Base-by-base conservation (phyloP, 129 eudicot genomes). In the Lactuca saligna region DNA sequence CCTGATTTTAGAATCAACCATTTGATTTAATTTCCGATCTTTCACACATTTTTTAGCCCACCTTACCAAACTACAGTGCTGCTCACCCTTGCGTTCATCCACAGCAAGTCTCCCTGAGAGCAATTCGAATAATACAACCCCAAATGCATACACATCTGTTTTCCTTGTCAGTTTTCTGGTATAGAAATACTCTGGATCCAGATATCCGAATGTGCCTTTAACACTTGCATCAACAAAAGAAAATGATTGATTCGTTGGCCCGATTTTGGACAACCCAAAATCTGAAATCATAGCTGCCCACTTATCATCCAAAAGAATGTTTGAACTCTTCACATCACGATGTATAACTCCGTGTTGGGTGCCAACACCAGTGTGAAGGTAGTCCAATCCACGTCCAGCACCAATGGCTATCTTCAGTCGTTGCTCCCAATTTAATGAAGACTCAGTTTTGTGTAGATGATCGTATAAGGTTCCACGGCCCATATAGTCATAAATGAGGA, bases 401-500 rank as follows among this genome's bases (percentile, higher is more conserved):
- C 82, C 79, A 10, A 79, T 53, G 34, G 75, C 72, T 12, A 73
- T 79, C 71, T 73, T 79, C 3, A 79, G 25, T 13, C 83, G 32
- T 16, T 67, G 79, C 25, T 42, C 63, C 75, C 79, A 79, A 73
- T 17, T 59, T 15, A 79, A 71, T 25, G 65, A 59, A 8, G 59
- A 31, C 17, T 16, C n/a, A 2, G 13, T 3, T 73, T 67, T 61
- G 71, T 73, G 79, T 3, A 79, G 38, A 61, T 79, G 83, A 73
- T 73, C 54, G 14, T 49, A 67, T 5, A 82, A 66, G 50, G 79
- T 67, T 25, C 85, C 85, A 4, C 51, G 10, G 2, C 65, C 57
- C 67, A 81, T 72, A 41, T 67, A 77, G 2, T 67, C 77, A 69
- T 81, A 81, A 58, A 81, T 77, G 2, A 81, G 66, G 39, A 81